Percentiles rank a stretch among this genome's conserved stretches.
phyloP scores from a whole-genome alignment of 352 stramenopile genomes.

The Phytophthora podocarpi region DNA sequence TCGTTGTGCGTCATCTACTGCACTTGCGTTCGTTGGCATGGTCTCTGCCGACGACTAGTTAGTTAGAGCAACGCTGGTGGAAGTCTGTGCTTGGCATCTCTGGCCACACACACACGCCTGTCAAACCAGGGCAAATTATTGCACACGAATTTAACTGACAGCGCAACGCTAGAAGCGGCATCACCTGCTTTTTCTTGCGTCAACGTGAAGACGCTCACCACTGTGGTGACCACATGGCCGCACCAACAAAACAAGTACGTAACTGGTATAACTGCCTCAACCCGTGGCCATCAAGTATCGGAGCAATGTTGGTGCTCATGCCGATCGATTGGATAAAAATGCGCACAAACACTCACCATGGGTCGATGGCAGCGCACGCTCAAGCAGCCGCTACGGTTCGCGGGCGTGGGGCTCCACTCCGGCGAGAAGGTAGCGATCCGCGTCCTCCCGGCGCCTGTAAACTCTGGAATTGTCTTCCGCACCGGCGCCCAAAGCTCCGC shows the following conservation, averaged over 20 bases:
- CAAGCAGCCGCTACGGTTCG: slow-evolving; percentile 48
- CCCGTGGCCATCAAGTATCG: no score
- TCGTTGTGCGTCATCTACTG: neutral
- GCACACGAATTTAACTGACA: neutral
- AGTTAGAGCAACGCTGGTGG: no score
- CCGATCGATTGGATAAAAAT: slow-evolving; percentile 21
- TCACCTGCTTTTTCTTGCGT: no score
- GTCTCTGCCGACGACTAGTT: no score
- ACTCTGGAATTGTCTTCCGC: slow-evolving; percentile 48
- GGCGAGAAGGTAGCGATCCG: slow-evolving; percentile 38
- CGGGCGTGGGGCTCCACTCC: slow-evolving; percentile 67
- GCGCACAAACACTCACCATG: neutral
- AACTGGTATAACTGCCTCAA: no score
- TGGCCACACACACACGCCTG: neutral
- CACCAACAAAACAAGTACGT: slow-evolving; percentile 1
- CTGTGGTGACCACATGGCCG: no score
- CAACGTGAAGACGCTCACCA: no score
- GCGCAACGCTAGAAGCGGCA: slow-evolving; percentile 1
- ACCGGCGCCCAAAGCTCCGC: neutral
- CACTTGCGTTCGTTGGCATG: no score
- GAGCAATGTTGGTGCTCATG: no score
- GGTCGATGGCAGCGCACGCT: slow-evolving; percentile 54
- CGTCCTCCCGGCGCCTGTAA: slow-evolving; percentile 35
- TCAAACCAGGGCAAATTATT: neutral
- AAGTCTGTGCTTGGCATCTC: no score